Conservation (phyloP, 1,139 yeast genomes). For the Suhomyces bolitotheri region DNA sequence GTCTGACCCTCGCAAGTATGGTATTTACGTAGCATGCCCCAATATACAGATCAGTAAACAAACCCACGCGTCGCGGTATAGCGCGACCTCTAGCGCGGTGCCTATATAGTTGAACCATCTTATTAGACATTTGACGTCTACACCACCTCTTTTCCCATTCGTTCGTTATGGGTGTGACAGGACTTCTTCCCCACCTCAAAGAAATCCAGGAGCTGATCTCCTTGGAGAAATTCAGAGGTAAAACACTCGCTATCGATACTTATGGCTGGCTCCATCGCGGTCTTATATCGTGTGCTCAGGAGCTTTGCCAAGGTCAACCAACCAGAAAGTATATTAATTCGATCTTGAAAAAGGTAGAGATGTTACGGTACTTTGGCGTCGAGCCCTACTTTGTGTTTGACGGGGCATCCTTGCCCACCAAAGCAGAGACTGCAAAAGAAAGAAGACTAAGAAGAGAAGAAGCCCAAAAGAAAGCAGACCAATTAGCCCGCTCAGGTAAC, state of each 20-base stretch:
- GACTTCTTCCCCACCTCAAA: slow-evolving; percentile 72
- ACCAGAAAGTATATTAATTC: slow-evolving; percentile 66
- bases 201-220: slow-evolving; percentile 65
- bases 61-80: slow-evolving; percentile 6
- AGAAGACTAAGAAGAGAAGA: slow-evolving; percentile 58
- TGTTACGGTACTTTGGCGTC: slow-evolving; percentile 69
- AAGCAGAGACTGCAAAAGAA: slow-evolving; percentile 69
- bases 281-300: slow-evolving; percentile 79
- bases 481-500: slow-evolving; percentile 53
- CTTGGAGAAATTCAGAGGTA: slow-evolving; percentile 64
- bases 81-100: too few species aligned
- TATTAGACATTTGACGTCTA: too few species aligned
- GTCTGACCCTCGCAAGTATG: not conserved
- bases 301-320: slow-evolving; percentile 69
- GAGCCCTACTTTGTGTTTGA: slow-evolving; percentile 91
- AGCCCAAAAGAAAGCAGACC: slow-evolving; percentile 58
- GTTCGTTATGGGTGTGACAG: slow-evolving; percentile 71
- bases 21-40: slow-evolving; percentile 2
- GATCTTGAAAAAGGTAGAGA: slow-evolving; percentile 59
- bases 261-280: slow-evolving; percentile 97
- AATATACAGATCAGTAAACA: slow-evolving; percentile 4
- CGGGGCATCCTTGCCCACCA: slow-evolving; percentile 84
- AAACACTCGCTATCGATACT: slow-evolving; percentile 87
- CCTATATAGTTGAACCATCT: too few species aligned
- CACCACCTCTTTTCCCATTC: not conserved